Base-by-base conservation (phyloP, 208 protist species). In the Herpetomonas samuelpessoai region DNA sequence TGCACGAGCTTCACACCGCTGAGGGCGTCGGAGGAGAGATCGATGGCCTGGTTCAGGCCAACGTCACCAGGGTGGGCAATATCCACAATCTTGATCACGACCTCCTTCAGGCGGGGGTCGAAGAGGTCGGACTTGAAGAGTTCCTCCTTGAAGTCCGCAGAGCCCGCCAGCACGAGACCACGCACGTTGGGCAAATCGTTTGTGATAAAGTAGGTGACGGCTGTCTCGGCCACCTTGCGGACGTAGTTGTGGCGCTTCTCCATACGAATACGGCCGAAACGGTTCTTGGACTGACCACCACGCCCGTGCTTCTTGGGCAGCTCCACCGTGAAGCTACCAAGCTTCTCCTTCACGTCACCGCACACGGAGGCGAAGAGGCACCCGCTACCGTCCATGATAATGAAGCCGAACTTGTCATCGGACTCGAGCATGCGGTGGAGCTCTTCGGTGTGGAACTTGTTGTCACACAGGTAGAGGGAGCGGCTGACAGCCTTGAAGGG, bases 271-370 rank as follows among this genome's bases (percentile, higher is more conserved):
- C 99, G 97, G 39, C 94, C 98, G 57, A 99, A 99, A 94, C 99
- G 98, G 46, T 99, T 91, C 59, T 99, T 97, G 73, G 98, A 99
- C 88, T 99, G 99, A 79, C 99, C 99, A 91, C 99, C 99, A 65
- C 98, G 85, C 35, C 98, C 98, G 82, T 99, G 99, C 88, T 99
- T 99, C 96, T 99, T 99, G 16, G 99, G 99, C 19, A 99, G 89
- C 57, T 99, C 99, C 21, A 99, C 99, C 12, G 89, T 96, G 74
- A 99, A 98, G 57, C 97, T 98, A 57, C 99, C 96, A 0, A 99
- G 79, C 53, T 99, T 96, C 35, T 97, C 90, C 54, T 99, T 92
- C 7, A 97, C 96, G 78, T 97, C 99, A 38, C 99, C 99, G 54
- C 86, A 93, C 1, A 99, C 82, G 4, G 97, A 99, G 27, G 96